A percentile compares a stretch with the other conserved stretches of the same genome.
phyloP scores from a whole-genome alignment of 306 rosid genomes.

The Coriaria nepalensis region DNA sequence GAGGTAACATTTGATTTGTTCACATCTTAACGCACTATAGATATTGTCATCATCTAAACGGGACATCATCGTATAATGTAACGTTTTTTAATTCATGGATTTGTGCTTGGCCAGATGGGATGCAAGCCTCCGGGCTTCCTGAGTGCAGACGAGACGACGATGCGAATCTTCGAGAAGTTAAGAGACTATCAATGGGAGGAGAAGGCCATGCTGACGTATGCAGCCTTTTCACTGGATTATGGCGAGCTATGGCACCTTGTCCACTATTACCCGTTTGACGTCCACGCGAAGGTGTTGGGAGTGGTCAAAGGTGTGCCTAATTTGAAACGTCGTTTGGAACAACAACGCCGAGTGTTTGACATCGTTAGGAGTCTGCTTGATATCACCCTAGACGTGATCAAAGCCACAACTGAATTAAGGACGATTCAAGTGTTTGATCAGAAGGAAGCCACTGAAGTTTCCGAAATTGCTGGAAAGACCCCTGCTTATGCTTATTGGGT shows the following conservation, averaged over 20 bases:
- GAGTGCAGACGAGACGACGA: not conserved
- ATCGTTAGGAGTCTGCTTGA: not conserved
- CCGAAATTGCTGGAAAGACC: constrained; percentile 3
- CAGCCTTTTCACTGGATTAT: constrained; percentile 7
- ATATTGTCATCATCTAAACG: too few relatives aligned
- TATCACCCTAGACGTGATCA: not conserved
- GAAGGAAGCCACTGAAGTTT: constrained; percentile 3
- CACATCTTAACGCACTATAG: too few relatives aligned
- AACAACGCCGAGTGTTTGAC: not conserved
- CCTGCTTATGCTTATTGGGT: constrained; percentile 8
- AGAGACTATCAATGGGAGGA: constrained; percentile 10
- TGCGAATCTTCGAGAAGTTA: not conserved
- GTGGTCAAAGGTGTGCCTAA: not conserved
- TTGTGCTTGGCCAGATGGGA: not conserved
- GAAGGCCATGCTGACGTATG: constrained; percentile 1
- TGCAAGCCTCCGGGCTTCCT: constrained; percentile 6
- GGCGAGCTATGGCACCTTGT: constrained; percentile 7
- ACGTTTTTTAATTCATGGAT: not conserved
- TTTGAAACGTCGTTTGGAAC: not conserved
- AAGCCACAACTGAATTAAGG: not conserved
- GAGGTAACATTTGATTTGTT: not conserved
- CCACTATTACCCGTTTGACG: constrained; percentile 1
- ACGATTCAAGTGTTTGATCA: constrained; percentile 1
- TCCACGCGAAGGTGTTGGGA: constrained; percentile 5
- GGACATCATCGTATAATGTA: too few relatives aligned